phyloP scores from a whole-genome alignment of 352 stramenopile genomes.

The Globisporangium echinulatum region DNA sequence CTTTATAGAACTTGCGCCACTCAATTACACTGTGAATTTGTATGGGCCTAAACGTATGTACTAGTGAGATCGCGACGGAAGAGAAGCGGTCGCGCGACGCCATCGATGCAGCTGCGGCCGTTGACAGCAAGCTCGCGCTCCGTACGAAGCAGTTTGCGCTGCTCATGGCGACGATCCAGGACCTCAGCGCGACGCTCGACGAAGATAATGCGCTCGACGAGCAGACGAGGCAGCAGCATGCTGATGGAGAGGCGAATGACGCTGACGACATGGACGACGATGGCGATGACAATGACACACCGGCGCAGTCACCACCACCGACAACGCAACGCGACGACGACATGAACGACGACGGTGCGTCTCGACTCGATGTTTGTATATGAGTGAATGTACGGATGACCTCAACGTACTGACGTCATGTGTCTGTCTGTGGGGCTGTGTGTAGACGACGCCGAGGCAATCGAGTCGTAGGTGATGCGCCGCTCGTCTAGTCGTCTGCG shows the following conservation, averaged over 20 bases:
- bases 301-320: no score
- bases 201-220: conserved; percentile 58
- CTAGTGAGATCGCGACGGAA: conserved; percentile 49
- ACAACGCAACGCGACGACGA: no score
- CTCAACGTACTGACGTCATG: no score
- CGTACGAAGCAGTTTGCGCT: conserved; percentile 77
- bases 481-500: conserved; percentile 26
- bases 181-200: conserved; percentile 72
- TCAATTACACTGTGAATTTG: no score
- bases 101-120: conserved; percentile 36
- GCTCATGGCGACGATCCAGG: conserved; percentile 80
- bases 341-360: neutral
- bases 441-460: conserved; percentile 8
- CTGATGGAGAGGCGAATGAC: conserved; percentile 30
- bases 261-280: conserved; percentile 62
- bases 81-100: conserved; percentile 55
- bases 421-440: neutral
- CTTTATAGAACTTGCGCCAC: no score
- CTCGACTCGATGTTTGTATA: neutral
- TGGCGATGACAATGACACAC: neutral
- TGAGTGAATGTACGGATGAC: neutral
- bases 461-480: conserved; percentile 11
- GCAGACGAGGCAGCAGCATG: conserved; percentile 27
- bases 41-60: no score
- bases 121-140: conserved; percentile 60